Base-by-base conservation (phyloP, 352 stramenopile genomes). In the Phytophthora quininea region DNA sequence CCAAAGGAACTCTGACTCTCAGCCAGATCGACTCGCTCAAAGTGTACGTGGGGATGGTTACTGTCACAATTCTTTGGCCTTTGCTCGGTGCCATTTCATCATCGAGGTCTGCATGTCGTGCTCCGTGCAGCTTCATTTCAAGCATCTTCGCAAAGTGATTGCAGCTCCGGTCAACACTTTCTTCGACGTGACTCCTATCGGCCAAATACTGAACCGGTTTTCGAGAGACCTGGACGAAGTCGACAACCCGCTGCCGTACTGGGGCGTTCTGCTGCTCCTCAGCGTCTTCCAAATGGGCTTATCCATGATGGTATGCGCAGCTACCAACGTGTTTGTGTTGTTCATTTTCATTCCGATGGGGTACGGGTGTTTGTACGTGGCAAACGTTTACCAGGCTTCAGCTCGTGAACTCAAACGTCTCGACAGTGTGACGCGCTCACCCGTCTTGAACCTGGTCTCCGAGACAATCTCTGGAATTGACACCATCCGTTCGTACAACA, bases 381-480 rank as follows among this genome's bases (percentile, higher is more conserved):
- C 38, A 31, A 52, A 97, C 98, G 65, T 98, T 59, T 97, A 96
- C 77, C 79, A 97, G 58, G 65, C 76, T 54, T 85, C 79, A 24
- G 73, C 87, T 68, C 66, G 82, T 3, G 96, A 98, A 65, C 65
- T 99, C 14, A 98, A 99, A 78, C 87, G 97, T 5, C 81, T 99
- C 14, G 97, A 99, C 64, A 90, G 89, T 10, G 75, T 98, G 51
- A 84, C 76, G 4, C 73, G 74, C 10, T 84, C 90, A 15, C 97
- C 97, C 2, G 89, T 99, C 43, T 98, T 98, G 76, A 86, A 88
- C 7, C 74, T 98, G 37, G 81, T 99, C 32, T 84, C 19, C 82
- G 96, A 99, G 76, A 98, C 85, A 3, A 73, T 99, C 5, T 87
- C 86, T 46, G 97, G 97, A 5, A 82, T 99, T 10, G 67, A 88